Percentiles rank a stretch among this genome's conserved stretches.
Conservation (phyloP, 2,329 filamentous ascomycete genomes). For the Coleophoma crateriformis region DNA sequence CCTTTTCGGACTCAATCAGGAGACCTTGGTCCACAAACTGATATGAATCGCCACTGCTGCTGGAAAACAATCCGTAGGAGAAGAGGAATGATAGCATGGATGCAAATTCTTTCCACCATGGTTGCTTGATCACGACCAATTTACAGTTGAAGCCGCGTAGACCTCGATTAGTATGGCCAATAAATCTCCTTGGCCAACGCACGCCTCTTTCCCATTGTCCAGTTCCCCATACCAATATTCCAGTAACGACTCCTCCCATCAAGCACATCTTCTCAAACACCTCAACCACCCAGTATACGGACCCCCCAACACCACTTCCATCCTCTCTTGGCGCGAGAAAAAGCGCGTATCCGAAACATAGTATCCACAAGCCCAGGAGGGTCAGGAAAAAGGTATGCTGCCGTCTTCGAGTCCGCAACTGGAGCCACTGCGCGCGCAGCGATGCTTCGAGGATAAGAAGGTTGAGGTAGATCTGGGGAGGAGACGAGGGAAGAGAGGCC, state of each 20-base stretch:
- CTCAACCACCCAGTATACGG: slow-evolving; percentile 94
- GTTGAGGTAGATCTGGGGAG: slow-evolving; percentile 78
- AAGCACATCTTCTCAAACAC: slow-evolving; percentile 86
- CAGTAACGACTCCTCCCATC: slow-evolving; percentile 84
- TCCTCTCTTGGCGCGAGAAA: slow-evolving; percentile 97
- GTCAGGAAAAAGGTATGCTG: slow-evolving; percentile 91
- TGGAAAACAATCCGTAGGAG: slow-evolving; percentile 68
- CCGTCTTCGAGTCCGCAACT: slow-evolving; percentile 77
- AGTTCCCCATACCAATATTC: slow-evolving; percentile 83
- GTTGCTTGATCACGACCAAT: slow-evolving; percentile 79
- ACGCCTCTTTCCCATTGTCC: slow-evolving; percentile 96
- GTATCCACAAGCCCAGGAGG: slow-evolving; percentile 73
- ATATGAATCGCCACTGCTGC: slow-evolving; percentile 63
- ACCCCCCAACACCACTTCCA: slow-evolving; percentile 83
- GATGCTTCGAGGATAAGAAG: slow-evolving; percentile 94
- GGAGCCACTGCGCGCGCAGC: slow-evolving; percentile 86
- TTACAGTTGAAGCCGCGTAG: slow-evolving; percentile 93
- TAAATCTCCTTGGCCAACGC: slow-evolving; percentile 88
- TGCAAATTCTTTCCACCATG: slow-evolving; percentile 74
- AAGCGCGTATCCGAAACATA: slow-evolving; percentile 81
- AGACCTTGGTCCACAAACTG: slow-evolving; percentile 67
- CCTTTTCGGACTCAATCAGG: slow-evolving; percentile 54
- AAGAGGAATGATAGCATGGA: slow-evolving; percentile 72
- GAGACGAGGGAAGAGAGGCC: slow-evolving; percentile 28
- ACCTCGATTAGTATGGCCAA: slow-evolving; percentile 82